Evolutionary conservation across 192 early-diverging fungal species (phyloP), one percentile per base, ranked within the genome.

Genomic region (Coemansia sp.): DNA sequence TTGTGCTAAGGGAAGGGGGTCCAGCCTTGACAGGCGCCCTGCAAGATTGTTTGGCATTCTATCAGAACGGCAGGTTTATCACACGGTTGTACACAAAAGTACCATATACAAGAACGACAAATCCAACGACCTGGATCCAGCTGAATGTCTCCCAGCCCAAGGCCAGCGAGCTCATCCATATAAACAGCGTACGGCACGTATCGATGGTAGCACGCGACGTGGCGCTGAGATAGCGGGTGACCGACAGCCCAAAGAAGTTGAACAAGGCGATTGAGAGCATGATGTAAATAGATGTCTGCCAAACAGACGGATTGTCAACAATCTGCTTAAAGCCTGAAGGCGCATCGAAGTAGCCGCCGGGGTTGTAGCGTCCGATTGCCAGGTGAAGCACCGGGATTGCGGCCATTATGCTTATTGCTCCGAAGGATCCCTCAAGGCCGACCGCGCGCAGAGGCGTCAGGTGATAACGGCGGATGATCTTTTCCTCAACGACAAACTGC

Each of bases 401-500:
- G 22, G 82, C 65, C 62, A 88, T 64, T 9, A 89, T 85, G 0
- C 92, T 87, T 36, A 88, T 53, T 0, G 95, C 83, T 45, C 97
- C 97, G 82, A 96, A 97, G 6, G 87, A 65, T 38, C 97, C 97
- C 75, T 99, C 97, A 11, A 95, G 86, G 0, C 94, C 97, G 19
- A 99, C 94, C 2, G 94, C 95, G 58, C 90, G 90, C 64, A 97
- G 82, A 22, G 97, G 90, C 25, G 87, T 87, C 35, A 96, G 79
- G 7, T 87, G 76, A 75, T 92, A 99, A 59, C 73, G 84, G 19
- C 74, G 66, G 83, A 99, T 83, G 62, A 99, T 89, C 74, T 92
- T 94, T 71, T 99, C 97, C 69, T 99, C 97, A 49, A 97, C 82
- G 19, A 99, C 95, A 84, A 99, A 99, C 79, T 96, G 95, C 1